phyloP scores from a whole-genome alignment of 176 grass and related monocot genomes.

The Oropetium thomaeum region DNA sequence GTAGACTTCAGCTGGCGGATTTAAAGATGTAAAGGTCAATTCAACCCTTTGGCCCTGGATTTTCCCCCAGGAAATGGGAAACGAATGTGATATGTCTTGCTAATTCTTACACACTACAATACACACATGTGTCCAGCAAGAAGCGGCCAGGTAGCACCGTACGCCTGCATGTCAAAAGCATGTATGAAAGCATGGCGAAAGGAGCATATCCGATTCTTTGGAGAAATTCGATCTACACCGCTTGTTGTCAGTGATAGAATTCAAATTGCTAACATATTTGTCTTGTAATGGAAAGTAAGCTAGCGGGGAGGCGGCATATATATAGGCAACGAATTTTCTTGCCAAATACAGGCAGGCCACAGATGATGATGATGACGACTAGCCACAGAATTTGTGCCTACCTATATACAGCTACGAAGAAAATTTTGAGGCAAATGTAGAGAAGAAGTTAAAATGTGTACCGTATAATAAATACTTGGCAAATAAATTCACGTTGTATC shows the following conservation, averaged over 20 bases:
- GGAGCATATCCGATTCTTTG: neutral
- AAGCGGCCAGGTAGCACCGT: neutral
- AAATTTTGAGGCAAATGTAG: too few species aligned
- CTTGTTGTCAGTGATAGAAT: constrained; percentile 12
- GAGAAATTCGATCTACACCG: neutral
- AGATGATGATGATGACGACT: neutral
- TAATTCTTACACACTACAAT: neutral
- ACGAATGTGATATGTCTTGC: constrained; percentile 15
- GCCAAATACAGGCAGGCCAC: neutral
- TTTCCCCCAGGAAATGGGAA: constrained; percentile 37
- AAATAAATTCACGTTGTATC: neutral
- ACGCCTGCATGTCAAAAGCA: constrained; percentile 14
- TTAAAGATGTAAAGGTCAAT: constrained; percentile 40
- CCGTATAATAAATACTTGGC: constrained; percentile 20
- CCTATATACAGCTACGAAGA: neutral
- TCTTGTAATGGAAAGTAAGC: neutral
- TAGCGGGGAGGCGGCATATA: neutral
- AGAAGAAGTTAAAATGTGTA: neutral
- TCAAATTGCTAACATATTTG: constrained; percentile 27
- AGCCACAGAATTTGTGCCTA: neutral
- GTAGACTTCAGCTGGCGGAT: constrained; percentile 1
- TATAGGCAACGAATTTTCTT: neutral
- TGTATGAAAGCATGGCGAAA: constrained; percentile 31
- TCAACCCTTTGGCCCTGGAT: constrained; percentile 26
- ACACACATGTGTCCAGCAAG: constrained; percentile 5